Base-by-base conservation (phyloP, 768 basidiomycete species). In the Pleurotus cornucopiae region DNA sequence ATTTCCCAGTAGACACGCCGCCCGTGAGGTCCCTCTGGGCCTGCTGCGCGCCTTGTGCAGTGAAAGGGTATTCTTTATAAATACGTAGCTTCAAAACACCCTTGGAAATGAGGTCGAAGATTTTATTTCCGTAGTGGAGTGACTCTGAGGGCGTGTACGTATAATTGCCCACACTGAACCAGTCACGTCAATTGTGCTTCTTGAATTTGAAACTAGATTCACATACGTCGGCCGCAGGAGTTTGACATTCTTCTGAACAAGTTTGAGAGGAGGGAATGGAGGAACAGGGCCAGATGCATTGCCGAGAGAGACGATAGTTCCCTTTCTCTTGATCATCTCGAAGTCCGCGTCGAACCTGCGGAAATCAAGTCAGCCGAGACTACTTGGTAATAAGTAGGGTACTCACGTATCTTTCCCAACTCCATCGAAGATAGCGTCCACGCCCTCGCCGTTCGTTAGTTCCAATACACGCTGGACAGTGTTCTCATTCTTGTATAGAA, bases 341-440 rank as follows among this genome's bases (percentile, higher is more conserved):
- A 96, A 91, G 73, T 95, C 78, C 58, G 79, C 78, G 58, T 91
- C 88, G 66, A 88, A 89, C 6, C 88, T 90, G 61, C 14, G 21
- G 40, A 55, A 55, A 20, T 0, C 1, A 18, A 34, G 30, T 11
- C 6, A 34, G 6, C 11, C 30, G 7, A 34, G 30, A 9, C 30
- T 34, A 34, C 30, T 34, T 34, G 11, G 6, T 6, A 34, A 34
- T 34, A 34, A 34, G 30, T 9, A 34, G 30, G 23, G 30, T 6
- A 76, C 89, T 57, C 71, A 95, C 82, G 94, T 98, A 68, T 93
- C 90, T 74, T 91, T 95, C 1, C 96, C 96, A 16, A 99, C 93
- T 30, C 96, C 96, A 63, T 99, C 96, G 64, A 88, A 96, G 21
- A 93, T 81, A 13, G 84, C 95, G 59, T 96, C 82, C 4, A 94